Percentiles rank a stretch among this genome's conserved stretches.
phyloP scores from a whole-genome alignment of 2,329 filamentous ascomycete species.

The Basipetospora chlamydospora region DNA sequence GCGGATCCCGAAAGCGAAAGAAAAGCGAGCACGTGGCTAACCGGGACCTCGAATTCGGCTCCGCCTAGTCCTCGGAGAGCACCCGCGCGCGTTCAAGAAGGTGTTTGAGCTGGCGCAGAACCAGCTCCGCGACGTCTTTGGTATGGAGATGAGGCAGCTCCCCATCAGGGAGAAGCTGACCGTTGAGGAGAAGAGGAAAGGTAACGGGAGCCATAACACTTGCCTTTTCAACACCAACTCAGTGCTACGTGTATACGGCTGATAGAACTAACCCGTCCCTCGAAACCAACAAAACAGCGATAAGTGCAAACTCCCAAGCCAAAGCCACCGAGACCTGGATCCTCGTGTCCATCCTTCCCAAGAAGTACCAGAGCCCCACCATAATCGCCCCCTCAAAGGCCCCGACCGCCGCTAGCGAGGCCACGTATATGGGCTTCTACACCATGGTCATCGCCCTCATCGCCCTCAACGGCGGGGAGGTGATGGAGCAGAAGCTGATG shows the following conservation, averaged over 20 bases:
- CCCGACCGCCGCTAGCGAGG: slow-evolving; percentile 52
- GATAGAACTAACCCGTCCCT: too few species aligned
- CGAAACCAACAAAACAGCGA: slow-evolving; percentile 16
- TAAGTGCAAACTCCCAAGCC: slow-evolving; percentile 32
- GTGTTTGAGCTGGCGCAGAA: slow-evolving; percentile 68
- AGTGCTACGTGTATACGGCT: too few species aligned
- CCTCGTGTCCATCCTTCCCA: slow-evolving; percentile 57
- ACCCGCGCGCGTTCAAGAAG: slow-evolving; percentile 54
- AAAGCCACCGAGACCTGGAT: slow-evolving; percentile 60
- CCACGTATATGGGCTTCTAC: slow-evolving; percentile 70
- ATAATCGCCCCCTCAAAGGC: slow-evolving; percentile 56
- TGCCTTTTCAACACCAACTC: too few species aligned
- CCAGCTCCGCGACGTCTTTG: slow-evolving; percentile 58
- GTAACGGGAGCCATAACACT: slow-evolving; percentile 22
- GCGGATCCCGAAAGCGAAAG: too few species aligned
- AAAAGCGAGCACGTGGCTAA: too few species aligned
- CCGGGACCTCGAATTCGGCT: too few species aligned
- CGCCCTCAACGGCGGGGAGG: slow-evolving; percentile 52
- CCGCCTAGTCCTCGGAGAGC: slow-evolving; percentile 54
- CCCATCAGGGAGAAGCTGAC: slow-evolving; percentile 70
- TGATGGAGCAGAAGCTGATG: slow-evolving; percentile 67
- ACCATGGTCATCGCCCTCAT: slow-evolving; percentile 69
- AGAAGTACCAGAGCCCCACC: slow-evolving; percentile 46
- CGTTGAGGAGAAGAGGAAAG: slow-evolving; percentile 61
- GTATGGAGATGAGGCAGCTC: slow-evolving; percentile 84